Evolutionary conservation across 192 early-diverging fungal genomes (phyloP).

Genomic region (Mortierella claussenii): DNA sequence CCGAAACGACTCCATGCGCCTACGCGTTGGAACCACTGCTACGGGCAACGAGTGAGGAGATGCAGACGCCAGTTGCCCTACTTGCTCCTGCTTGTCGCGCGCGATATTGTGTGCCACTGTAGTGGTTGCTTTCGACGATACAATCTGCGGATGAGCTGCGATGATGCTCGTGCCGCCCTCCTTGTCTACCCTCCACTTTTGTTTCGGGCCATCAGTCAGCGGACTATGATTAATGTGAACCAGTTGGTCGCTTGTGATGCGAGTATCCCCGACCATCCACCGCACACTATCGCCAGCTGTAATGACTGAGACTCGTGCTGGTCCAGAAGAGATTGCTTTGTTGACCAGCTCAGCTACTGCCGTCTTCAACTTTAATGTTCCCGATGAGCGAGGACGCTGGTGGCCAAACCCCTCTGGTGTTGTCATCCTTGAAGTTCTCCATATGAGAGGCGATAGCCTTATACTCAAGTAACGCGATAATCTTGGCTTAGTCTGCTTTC

Average conservation of each 20-base stretch:
- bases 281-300: too few species aligned
- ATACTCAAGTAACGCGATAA: slow-evolving; percentile 1
- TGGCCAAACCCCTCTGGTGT: too few species aligned
- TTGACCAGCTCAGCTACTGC: too few species aligned
- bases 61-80: neutral
- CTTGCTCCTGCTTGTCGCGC: neutral
- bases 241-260: too few species aligned
- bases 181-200: neutral
- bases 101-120: too few species aligned
- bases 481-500: neutral
- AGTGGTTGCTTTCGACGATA: too few species aligned
- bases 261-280: too few species aligned
- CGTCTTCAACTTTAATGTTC: too few species aligned
- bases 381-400: too few species aligned
- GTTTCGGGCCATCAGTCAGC: slow-evolving; percentile 7
- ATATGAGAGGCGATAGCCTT: neutral
- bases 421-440: neutral
- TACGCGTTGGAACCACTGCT: neutral
- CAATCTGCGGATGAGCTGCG: too few species aligned
- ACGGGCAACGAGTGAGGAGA: neutral
- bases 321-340: too few species aligned
- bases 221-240: neutral
- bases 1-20: slow-evolving; percentile 13
- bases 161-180: neutral
- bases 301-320: too few species aligned